These are phyloP conservation scores for Xylariaceae sp. DNA, from an alignment of 2,329 filamentous ascomycete genomes.

Conservation along the genomic window DNA sequence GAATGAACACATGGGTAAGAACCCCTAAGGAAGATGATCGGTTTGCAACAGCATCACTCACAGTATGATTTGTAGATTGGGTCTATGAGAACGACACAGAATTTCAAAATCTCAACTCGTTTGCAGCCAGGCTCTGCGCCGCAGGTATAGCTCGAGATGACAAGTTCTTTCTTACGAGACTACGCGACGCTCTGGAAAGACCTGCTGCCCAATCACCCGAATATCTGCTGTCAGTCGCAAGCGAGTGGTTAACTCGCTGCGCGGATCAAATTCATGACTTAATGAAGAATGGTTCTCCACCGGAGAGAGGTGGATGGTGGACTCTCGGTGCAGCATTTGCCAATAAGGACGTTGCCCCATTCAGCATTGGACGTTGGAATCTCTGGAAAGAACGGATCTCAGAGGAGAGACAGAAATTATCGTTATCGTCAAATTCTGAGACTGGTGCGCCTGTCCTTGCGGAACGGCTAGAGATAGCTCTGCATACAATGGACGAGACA, in stretches of 20 bases:
- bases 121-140: constrained; percentile 1
- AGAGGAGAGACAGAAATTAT: constrained; percentile 1
- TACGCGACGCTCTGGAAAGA: constrained; percentile 2
- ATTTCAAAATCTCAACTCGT: constrained; percentile 1
- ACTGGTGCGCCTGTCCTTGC: not conserved
- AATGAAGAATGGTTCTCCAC: not conserved
- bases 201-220: not conserved
- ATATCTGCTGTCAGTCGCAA: constrained; percentile 2
- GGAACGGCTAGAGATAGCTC: not conserved
- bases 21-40: not conserved
- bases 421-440: not conserved
- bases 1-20: constrained; percentile 2
- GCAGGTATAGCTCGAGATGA: not conserved
- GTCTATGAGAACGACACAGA: constrained; percentile 2
- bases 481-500: constrained; percentile 1
- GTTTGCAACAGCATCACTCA: not conserved
- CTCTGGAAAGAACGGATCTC: constrained; percentile 5
- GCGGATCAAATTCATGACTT: not conserved
- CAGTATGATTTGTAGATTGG: constrained; percentile 1
- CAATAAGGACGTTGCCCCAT: constrained; percentile 1
- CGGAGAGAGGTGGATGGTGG: not conserved
- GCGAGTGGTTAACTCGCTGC: constrained; percentile 3
- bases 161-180: not conserved
- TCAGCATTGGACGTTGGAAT: constrained; percentile 3
- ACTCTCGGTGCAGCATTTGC: not conserved